These are phyloP conservation scores for Kitagawia praeruptora DNA, from an alignment of 129 eudicot genomes.

Conservation along the genomic window DNA sequence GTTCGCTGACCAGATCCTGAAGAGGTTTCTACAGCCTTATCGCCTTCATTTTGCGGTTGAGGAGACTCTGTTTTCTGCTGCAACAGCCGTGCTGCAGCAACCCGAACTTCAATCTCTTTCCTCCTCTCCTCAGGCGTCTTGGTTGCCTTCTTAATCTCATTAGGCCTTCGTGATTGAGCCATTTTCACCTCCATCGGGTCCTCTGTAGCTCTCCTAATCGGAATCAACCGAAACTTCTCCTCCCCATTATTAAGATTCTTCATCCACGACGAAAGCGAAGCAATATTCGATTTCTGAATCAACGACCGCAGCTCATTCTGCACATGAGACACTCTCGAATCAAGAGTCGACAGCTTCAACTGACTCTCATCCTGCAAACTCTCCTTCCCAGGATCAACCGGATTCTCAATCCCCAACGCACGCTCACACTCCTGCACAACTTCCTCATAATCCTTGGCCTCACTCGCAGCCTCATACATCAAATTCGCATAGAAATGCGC, in stretches of 20 bases:
- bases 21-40: conserved; percentile 38
- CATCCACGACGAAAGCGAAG: conserved; percentile 82
- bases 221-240: conserved; percentile 86
- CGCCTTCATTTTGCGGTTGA: conserved; percentile 32
- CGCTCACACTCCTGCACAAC: conserved; percentile 64
- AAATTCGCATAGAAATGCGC: conserved; percentile 57
- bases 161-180: conserved; percentile 66
- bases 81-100: conserved; percentile 78
- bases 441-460: conserved; percentile 58
- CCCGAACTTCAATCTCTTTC: conserved; percentile 87
- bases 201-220: conserved; percentile 73
- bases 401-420: conserved; percentile 48
- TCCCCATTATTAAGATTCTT: conserved; percentile 78
- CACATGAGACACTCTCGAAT: conserved; percentile 51
- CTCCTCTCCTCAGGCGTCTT: conserved; percentile 81
- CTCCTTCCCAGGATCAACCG: conserved; percentile 81
- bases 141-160: conserved; percentile 89
- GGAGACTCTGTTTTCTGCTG: conserved; percentile 64
- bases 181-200: conserved; percentile 82
- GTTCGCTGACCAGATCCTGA: conserved; percentile 40
- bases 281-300: conserved; percentile 68
- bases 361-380: conserved; percentile 65
- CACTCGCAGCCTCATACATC: conserved; percentile 50
- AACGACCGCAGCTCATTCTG: conserved; percentile 54
- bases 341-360: conserved; percentile 37